Conservation (phyloP, 2,329 filamentous ascomycete species). For the Leptographium lundbergii region DNA sequence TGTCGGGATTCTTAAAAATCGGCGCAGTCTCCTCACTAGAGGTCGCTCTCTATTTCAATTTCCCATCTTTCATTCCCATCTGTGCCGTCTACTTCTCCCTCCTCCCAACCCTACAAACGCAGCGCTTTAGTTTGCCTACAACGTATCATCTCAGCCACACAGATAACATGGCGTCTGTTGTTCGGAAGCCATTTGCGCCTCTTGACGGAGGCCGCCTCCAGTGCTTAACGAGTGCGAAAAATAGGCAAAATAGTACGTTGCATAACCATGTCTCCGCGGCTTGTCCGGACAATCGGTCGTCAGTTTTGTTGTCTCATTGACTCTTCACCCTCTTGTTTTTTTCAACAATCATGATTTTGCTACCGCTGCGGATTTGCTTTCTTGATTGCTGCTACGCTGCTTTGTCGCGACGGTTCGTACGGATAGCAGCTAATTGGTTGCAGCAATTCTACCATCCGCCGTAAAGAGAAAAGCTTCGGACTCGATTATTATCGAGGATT, state of each 20-base stretch:
- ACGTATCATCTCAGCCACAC: not conserved
- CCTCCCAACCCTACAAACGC: not conserved
- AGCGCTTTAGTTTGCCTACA: not conserved
- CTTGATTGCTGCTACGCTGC: too few species aligned
- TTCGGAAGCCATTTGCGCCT: conserved; percentile 64
- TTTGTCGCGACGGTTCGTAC: not conserved
- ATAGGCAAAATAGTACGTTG: conserved; percentile 58
- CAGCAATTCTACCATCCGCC: conserved; percentile 28
- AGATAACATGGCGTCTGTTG: conserved; percentile 37
- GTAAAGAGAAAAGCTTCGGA: conserved; percentile 47
- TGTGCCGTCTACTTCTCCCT: not conserved
- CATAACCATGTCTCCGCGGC: not conserved
- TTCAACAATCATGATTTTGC: too few species aligned
- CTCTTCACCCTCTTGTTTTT: not conserved
- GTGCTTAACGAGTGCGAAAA: conserved; percentile 62
- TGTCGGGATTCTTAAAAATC: not conserved
- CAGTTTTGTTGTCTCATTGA: not conserved
- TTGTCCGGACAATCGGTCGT: not conserved
- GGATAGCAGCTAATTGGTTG: not conserved
- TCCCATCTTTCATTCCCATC: not conserved
- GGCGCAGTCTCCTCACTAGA: not conserved
- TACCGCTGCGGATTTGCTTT: not conserved
- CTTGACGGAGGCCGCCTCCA: conserved; percentile 58
- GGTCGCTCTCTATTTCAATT: not conserved
- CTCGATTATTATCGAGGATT: conserved; percentile 36